Conservation (phyloP, 1,284 basidiomycete genomes). For the Trichosporon sp. region DNA sequence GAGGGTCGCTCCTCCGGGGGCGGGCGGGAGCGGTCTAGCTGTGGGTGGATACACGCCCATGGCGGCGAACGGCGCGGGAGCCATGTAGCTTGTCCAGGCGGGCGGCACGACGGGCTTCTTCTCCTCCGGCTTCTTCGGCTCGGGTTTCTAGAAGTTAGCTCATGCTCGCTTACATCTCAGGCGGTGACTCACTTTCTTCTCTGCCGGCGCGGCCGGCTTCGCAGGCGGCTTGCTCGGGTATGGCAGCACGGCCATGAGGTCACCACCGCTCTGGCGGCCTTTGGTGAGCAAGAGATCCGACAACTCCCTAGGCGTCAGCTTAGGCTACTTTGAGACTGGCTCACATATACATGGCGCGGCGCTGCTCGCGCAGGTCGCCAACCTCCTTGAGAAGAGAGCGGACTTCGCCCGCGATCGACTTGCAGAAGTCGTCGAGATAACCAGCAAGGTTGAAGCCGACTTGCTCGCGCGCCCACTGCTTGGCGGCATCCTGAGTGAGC, state of each 20-base stretch:
- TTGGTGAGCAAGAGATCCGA: constrained; percentile 56
- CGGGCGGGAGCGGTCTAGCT: constrained; percentile 17
- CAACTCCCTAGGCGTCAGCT: constrained; percentile 36
- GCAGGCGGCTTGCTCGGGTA: constrained; percentile 41
- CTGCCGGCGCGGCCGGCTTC: constrained; percentile 33
- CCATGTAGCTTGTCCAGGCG: constrained; percentile 22
- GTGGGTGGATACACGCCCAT: constrained; percentile 18
- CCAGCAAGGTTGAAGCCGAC: constrained; percentile 56
- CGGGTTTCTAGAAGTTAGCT: background rate
- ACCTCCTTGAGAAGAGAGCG: constrained; percentile 55
- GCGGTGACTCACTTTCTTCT: constrained; percentile 27
- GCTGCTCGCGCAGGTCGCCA: constrained; percentile 52
- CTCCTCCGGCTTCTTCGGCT: constrained; percentile 25
- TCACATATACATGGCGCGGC: constrained; percentile 53
- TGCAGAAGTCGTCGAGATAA: constrained; percentile 34
- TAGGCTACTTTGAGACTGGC: background rate
- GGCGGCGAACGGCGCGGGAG: constrained; percentile 13
- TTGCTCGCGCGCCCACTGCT: constrained; percentile 53
- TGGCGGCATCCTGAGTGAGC: constrained; percentile 46
- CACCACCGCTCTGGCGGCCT: constrained; percentile 52
- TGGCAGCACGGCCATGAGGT: constrained; percentile 45
- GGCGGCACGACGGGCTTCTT: constrained; percentile 27
- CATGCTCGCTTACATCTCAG: background rate
- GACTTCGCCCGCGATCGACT: constrained; percentile 51
- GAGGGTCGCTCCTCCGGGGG: background rate